Conservation (phyloP, 2,329 filamentous ascomycete genomes). For the Macrophomina tecta region DNA sequence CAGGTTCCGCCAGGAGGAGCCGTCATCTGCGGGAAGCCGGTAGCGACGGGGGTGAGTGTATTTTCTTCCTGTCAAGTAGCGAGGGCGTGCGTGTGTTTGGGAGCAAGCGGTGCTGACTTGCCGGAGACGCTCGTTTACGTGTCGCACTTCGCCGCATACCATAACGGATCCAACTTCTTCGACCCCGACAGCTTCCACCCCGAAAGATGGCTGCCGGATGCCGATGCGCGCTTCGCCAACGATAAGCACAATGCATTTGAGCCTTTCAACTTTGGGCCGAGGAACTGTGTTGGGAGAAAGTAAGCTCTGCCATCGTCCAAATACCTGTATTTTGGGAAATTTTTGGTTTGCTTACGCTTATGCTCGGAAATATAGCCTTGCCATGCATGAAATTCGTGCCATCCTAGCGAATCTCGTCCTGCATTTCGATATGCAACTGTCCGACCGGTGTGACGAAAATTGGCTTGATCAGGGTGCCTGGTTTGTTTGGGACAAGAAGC, state of each 20-base stretch:
- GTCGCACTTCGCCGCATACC: slow-evolving; percentile 27
- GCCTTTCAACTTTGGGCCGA: slow-evolving; percentile 52
- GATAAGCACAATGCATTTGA: slow-evolving; percentile 46
- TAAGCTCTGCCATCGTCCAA: slow-evolving; percentile 32
- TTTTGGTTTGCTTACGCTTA: no score
- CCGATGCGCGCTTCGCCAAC: slow-evolving; percentile 34
- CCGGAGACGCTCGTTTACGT: slow-evolving; percentile 29
- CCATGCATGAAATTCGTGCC: slow-evolving; percentile 49
- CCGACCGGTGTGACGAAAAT: slow-evolving; percentile 36
- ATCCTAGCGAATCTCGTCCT: slow-evolving; percentile 46
- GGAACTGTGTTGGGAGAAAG: slow-evolving; percentile 47
- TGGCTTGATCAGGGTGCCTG: slow-evolving; percentile 41
- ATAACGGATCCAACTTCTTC: slow-evolving; percentile 39
- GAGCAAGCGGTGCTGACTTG: neutral
- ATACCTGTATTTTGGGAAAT: no score
- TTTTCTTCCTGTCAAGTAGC: slow-evolving; percentile 1
- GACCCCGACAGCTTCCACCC: slow-evolving; percentile 47
- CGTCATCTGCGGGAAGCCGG: slow-evolving; percentile 42
- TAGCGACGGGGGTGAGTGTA: slow-evolving; percentile 41
- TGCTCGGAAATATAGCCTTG: slow-evolving; percentile 36
- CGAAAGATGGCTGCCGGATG: slow-evolving; percentile 48
- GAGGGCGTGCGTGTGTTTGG: neutral
- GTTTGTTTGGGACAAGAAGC: slow-evolving; percentile 46
- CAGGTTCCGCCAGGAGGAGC: slow-evolving; percentile 43
- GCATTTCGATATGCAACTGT: slow-evolving; percentile 47